Base-by-base conservation (phyloP, 2,329 filamentous ascomycete species). In the Xylaria sp. region DNA sequence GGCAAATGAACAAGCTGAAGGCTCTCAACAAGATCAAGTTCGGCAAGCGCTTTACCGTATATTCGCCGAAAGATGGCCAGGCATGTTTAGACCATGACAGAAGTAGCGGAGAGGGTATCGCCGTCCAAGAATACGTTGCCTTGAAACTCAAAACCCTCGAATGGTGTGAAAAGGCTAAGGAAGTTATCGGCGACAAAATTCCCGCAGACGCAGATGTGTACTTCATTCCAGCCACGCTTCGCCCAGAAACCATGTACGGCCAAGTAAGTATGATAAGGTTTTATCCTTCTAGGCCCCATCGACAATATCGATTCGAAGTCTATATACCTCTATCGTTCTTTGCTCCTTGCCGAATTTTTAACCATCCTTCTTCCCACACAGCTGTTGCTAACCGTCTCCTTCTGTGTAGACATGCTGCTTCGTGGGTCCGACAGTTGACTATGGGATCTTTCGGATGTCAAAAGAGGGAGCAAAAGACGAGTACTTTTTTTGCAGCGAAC, bases 191-290 rank as follows among this genome's bases (percentile, higher is more conserved):
- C 78, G 90, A 88, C 72, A 96, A 95, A 83, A 83, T 98, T 3
- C 92, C 95, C 5, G 86, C 90, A 42, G 89, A 88, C 71, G 91
- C 93, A 54, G 92, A 92, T 69, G 91, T 98, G 65, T 98, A 91
- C 83, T 92, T 98, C 76, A 89, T 98, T 12, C 92, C 96, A 12
- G 96, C 96, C 17, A 98, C 96, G 64, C 87, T 99, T 69, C 88
- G 96, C 70, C 93, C 96, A 2, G 96, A 99, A 85, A 99, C 96
- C 42, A 98, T 99, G 95, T 99, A 98, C 79, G 97, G 97, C 48
- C 96, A 98, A 19, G 65, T 67, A 54, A 64, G 65, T 34, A 34
- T 34, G 30, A 3, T 4, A 27, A 4, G 2, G 19, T 17, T 30
- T 60, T 5, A 42, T 48, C 7, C 27, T 50, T 32, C 8, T 30